phyloP scores from a whole-genome alignment of 2,329 filamentous ascomycete species.

The Trichoderma atrobrunneum region DNA sequence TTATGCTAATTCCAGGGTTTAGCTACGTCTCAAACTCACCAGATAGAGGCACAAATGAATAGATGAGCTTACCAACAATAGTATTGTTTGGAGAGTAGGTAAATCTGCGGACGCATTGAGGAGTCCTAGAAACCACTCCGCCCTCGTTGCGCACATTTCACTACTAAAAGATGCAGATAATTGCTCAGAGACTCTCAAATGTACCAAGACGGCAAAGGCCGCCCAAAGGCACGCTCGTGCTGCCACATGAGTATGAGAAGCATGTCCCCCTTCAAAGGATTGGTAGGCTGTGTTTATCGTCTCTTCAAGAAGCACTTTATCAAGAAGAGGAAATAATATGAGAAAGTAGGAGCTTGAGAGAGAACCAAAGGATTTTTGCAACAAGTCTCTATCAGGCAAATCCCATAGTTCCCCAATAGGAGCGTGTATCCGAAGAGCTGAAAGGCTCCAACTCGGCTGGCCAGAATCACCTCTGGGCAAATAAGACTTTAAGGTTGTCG shows the following conservation, averaged over 20 bases:
- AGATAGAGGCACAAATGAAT: accelerated
- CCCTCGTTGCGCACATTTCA: not conserved
- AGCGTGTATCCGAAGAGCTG: not conserved
- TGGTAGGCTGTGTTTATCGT: not conserved
- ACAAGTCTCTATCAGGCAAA: not conserved
- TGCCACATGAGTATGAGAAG: not conserved
- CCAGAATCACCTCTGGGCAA: not conserved
- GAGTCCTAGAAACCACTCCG: not conserved
- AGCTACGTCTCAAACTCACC: not conserved
- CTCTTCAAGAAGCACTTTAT: not conserved
- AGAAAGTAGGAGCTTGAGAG: not conserved
- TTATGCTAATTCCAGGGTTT: not conserved
- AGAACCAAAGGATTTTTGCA: not conserved
- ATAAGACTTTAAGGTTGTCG: not conserved
- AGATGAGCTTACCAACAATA: not conserved
- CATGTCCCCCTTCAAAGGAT: not conserved
- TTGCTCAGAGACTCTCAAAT: not conserved
- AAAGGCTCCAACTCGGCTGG: not conserved
- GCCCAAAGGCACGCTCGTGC: constrained; percentile 1
- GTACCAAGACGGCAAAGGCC: not conserved
- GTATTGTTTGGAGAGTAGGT: not conserved
- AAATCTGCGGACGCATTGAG: not conserved
- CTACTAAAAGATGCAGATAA: not conserved
- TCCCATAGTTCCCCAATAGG: not conserved
- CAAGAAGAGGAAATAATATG: not conserved